Evolutionary conservation across 192 early-diverging fungal genomes (phyloP).

Genomic region (Cetraspora pellucida): DNA sequence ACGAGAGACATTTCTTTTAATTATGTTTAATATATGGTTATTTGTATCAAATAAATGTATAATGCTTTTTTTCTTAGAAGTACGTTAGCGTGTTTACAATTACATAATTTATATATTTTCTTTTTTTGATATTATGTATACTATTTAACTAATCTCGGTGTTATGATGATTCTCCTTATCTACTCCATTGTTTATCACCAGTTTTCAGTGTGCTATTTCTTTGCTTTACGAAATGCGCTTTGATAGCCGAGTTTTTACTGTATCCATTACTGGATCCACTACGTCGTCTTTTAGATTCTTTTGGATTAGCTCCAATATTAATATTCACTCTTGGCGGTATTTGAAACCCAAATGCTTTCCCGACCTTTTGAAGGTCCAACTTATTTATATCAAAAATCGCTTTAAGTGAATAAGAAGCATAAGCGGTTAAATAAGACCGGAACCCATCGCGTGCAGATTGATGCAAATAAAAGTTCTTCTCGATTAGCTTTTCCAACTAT

Average conservation of each 20-base stretch:
- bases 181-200: constrained; percentile 22
- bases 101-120: no score
- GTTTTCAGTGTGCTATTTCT: neutral
- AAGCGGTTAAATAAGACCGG: constrained; percentile 93
- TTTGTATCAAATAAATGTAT: no score
- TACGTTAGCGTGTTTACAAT: no score
- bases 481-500: constrained; percentile 91
- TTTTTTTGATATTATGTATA: neutral
- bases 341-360: constrained; percentile 92
- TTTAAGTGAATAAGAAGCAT: constrained; percentile 94
- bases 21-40: no score
- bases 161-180: neutral
- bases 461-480: constrained; percentile 98
- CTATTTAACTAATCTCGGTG: neutral
- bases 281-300: constrained; percentile 9
- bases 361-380: constrained; percentile 91
- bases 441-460: constrained; percentile 95
- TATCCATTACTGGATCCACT: neutral
- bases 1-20: neutral
- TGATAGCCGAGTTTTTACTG: neutral
- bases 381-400: constrained; percentile 92
- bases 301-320: constrained; percentile 42
- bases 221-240: constrained; percentile 21
- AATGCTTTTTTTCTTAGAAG: no score
- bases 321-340: constrained; percentile 95